phyloP scores from a whole-genome alignment of 768 basidiomycete genomes.

The Rhodocollybia butyracea region DNA sequence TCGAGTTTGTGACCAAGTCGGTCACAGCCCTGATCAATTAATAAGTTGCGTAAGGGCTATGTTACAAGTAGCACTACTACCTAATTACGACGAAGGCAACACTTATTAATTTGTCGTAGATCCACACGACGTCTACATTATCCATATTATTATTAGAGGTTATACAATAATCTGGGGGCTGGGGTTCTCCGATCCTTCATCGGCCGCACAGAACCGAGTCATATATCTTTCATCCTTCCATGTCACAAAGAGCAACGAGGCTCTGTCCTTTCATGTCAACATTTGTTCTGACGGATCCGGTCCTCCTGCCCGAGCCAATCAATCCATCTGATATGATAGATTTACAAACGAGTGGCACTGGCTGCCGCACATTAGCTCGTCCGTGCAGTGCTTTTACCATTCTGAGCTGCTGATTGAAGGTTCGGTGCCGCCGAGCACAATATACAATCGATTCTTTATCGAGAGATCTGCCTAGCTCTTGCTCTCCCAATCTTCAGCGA shows the following conservation, averaged over 20 bases:
- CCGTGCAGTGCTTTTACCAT: too few relatives aligned
- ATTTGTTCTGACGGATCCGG: background rate
- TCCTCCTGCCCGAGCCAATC: background rate
- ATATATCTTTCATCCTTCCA: background rate
- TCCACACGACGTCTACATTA: too few relatives aligned
- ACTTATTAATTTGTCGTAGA: too few relatives aligned
- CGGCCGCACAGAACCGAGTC: background rate
- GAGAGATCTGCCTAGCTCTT: background rate
- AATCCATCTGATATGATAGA: background rate
- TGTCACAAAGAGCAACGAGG: background rate
- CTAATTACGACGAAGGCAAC: too few relatives aligned
- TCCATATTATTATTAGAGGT: background rate
- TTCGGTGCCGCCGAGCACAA: background rate
- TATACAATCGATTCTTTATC: background rate
- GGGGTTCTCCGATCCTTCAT: background rate
- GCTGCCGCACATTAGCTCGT: too few relatives aligned
- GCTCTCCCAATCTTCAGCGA: background rate
- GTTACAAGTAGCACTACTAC: too few relatives aligned
- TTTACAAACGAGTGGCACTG: too few relatives aligned
- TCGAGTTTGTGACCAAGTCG: too few relatives aligned
- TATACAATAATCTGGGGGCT: background rate
- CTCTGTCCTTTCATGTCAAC: background rate
- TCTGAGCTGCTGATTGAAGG: background rate
- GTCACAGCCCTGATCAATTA: too few relatives aligned
- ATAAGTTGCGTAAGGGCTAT: too few relatives aligned